These are phyloP conservation scores for Prinsepia uniflora DNA, from an alignment of 306 rosid genomes.

Conservation along the genomic window DNA sequence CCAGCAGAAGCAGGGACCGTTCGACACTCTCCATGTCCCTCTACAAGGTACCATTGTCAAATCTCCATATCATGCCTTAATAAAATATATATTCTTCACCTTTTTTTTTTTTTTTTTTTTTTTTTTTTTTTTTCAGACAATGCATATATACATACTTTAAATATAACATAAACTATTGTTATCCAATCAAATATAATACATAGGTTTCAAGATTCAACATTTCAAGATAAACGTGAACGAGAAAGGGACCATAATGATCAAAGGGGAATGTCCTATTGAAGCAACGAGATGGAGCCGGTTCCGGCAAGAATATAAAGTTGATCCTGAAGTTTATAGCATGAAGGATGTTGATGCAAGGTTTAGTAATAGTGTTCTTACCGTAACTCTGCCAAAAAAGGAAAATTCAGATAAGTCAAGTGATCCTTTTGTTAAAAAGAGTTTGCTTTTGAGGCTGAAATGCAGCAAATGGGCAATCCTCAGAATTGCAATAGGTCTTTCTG, in stretches of 20 bases:
- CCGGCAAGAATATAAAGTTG: conserved; percentile 1
- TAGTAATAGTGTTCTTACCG: background rate
- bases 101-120: too few species aligned
- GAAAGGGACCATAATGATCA: background rate
- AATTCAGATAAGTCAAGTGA: background rate
- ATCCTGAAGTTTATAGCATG: background rate
- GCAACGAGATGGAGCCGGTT: conserved; percentile 5
- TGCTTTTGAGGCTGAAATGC: background rate
- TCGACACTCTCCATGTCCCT: background rate
- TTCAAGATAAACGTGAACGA: background rate
- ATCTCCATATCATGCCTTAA: background rate
- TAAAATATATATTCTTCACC: background rate
- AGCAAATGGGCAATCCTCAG: background rate
- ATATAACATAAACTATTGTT: too few species aligned
- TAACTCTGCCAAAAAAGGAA: background rate
- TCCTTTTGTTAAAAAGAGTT: background rate
- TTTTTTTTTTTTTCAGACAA: too few species aligned
- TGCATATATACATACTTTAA: too few species aligned
- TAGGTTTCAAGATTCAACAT: conserved; percentile 3
- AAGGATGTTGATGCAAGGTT: conserved; percentile 9
- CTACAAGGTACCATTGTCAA: background rate
- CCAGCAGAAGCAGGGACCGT: background rate
- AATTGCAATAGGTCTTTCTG: background rate
- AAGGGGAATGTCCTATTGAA: background rate
- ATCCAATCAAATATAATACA: too few species aligned